These are phyloP conservation scores for Colletotrichum australisinense DNA, from an alignment of 2,329 filamentous ascomycete genomes.

Conservation along the genomic window DNA sequence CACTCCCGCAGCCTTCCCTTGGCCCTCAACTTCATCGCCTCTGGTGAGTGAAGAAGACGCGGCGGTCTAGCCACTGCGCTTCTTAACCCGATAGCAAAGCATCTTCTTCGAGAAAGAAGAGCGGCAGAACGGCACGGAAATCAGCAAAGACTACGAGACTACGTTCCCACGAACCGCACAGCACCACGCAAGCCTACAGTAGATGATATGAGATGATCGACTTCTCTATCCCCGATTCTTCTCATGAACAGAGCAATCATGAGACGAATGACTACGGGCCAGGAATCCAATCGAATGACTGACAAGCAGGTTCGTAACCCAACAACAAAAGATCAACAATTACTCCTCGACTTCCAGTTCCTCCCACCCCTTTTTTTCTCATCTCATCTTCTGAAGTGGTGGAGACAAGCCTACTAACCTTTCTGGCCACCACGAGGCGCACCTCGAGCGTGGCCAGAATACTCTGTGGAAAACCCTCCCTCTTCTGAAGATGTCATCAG, in stretches of 20 bases:
- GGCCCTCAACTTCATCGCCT: constrained; percentile 90
- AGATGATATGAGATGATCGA: constrained; percentile 5
- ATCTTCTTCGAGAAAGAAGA: constrained; percentile 15
- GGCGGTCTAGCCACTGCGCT: constrained; percentile 8
- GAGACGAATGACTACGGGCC: constrained; percentile 36
- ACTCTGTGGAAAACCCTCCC: neutral
- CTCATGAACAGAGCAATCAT: neutral
- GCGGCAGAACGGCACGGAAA: constrained; percentile 31
- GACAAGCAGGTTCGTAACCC: constrained; percentile 52
- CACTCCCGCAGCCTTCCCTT: constrained; percentile 72
- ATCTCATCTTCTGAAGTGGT: neutral
- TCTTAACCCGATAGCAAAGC: constrained; percentile 12
- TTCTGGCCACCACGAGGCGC: neutral
- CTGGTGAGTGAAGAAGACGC: constrained; percentile 78
- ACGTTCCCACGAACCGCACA: constrained; percentile 46
- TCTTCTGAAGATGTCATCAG: neutral
- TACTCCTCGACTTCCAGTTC: constrained; percentile 33
- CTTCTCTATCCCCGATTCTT: neutral
- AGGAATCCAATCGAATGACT: constrained; percentile 23
- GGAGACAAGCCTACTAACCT: neutral
- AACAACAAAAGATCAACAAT: constrained; percentile 45
- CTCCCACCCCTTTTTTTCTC: neutral
- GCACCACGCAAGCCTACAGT: neutral
- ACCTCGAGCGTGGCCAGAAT: neutral
- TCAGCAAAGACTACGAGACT: neutral